Evolutionary conservation across 805 yeast genomes (phyloP).

Genomic region (Suhomyces sp.): DNA sequence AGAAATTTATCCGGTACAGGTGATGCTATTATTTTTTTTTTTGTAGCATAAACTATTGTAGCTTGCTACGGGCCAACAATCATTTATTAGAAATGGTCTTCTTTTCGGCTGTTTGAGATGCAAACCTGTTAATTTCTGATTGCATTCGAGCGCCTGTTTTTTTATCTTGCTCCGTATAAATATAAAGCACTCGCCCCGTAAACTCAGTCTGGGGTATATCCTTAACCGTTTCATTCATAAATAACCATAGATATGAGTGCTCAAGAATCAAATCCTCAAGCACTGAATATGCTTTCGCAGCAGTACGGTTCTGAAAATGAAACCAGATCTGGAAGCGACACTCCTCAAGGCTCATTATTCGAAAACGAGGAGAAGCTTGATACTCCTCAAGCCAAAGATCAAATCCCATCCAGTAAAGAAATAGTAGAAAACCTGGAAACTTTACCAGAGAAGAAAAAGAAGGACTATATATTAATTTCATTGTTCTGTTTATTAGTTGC

Average conservation of each 20-base stretch:
- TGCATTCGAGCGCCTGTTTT: not conserved
- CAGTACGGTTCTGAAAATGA: not conserved
- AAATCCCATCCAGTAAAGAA: constrained; percentile 3
- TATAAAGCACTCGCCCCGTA: not conserved
- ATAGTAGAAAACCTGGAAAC: constrained; percentile 13
- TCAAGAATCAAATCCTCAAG: not conserved
- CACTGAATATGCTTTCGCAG: not conserved
- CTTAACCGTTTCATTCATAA: not conserved
- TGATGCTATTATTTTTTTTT: not conserved
- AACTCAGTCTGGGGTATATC: not conserved
- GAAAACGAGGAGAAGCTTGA: constrained; percentile 1
- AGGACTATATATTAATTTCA: constrained; percentile 34
- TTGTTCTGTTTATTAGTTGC: constrained; percentile 56
- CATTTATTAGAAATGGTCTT: not conserved
- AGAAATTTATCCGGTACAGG: not conserved
- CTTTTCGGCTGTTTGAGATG: not conserved
- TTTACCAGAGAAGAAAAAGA: constrained; percentile 30
- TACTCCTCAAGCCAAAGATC: not conserved
- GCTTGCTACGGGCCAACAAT: not conserved
- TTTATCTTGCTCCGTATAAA: not conserved
- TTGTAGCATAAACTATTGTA: not conserved
- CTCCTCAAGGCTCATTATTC: constrained; percentile 6
- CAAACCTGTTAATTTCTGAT: not conserved
- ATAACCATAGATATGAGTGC: not conserved
- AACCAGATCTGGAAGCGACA: not conserved